phyloP scores from a whole-genome alignment of 176 grass and related monocot genomes.

The Zoysia japonica region DNA sequence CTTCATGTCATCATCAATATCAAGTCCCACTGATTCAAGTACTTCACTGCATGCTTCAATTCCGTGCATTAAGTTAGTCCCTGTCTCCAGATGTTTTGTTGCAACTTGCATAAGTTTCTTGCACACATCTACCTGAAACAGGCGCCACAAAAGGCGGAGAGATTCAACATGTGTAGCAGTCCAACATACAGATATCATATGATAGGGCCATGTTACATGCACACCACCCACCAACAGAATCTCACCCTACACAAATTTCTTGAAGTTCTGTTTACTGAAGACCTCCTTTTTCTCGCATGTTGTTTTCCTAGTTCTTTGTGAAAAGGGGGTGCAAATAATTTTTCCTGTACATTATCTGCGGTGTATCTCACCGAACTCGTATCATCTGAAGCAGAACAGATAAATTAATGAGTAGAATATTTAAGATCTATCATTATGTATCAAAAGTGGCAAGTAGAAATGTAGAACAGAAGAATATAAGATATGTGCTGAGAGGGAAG shows the following conservation, averaged over 20 bases:
- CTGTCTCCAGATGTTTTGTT: conserved; percentile 53
- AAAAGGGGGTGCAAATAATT: conserved; percentile 57
- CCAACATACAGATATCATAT: conserved; percentile 17
- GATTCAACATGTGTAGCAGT: conserved; percentile 40
- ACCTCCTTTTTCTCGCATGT: conserved; percentile 27
- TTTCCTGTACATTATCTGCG: conserved; percentile 56
- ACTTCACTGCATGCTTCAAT: conserved; percentile 92
- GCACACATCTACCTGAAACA: conserved; percentile 72
- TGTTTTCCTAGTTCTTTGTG: conserved; percentile 44
- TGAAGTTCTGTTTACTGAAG: conserved; percentile 44
- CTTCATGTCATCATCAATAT: conserved; percentile 50
- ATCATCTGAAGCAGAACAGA: conserved; percentile 56
- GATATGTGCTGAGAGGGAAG: conserved; percentile 8
- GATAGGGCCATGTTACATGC: neutral
- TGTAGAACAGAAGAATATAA: conserved; percentile 1
- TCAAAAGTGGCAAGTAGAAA: neutral
- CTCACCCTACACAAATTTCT: conserved; percentile 61
- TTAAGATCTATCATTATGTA: conserved; percentile 8
- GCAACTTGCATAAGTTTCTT: conserved; percentile 75
- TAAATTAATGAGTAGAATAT: conserved; percentile 25
- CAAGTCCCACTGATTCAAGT: conserved; percentile 55
- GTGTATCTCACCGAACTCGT: conserved; percentile 72
- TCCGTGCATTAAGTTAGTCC: conserved; percentile 58
- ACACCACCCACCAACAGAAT: neutral
- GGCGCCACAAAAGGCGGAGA: conserved; percentile 42